Percentiles rank a stretch among this genome's conserved stretches.
Conservation (phyloP, 202 grass and related monocot genomes). For the Alloteropsis angusta region DNA sequence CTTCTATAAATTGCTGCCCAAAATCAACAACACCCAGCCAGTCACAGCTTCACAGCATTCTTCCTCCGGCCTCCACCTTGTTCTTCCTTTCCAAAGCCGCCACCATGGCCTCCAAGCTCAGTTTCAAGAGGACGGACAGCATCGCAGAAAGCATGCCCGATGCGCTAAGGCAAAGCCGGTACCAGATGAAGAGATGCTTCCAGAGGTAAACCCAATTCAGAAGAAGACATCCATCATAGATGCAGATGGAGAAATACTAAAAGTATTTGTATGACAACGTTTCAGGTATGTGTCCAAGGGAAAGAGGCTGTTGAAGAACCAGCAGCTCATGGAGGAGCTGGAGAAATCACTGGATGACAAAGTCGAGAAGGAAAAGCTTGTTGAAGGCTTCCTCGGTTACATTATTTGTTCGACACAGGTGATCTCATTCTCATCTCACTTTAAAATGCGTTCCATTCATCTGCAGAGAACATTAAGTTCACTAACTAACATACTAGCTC, state of each 20-base stretch:
- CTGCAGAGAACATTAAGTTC: background rate
- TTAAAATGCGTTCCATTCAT: background rate
- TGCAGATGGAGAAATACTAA: no score
- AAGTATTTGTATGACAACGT: background rate
- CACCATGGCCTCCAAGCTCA: constrained; percentile 39
- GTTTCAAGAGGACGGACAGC: constrained; percentile 84
- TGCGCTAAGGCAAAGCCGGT: constrained; percentile 66
- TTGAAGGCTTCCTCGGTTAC: constrained; percentile 77
- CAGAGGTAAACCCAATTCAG: constrained; percentile 39
- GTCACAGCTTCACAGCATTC: constrained; percentile 15
- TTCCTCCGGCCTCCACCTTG: background rate
- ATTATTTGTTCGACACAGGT: constrained; percentile 90
- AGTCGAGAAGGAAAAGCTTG: constrained; percentile 70
- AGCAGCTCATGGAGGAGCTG: constrained; percentile 68
- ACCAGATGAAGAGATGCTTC: constrained; percentile 98
- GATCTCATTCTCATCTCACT: constrained; percentile 1
- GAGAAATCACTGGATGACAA: constrained; percentile 87
- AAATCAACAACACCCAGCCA: background rate
- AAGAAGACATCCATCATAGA: background rate
- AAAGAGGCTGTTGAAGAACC: constrained; percentile 81
- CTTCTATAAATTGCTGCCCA: constrained; percentile 42
- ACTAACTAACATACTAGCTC: background rate
- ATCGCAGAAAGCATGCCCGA: constrained; percentile 87
- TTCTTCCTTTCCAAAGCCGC: background rate
- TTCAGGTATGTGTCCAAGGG: constrained; percentile 82